Percentiles rank a stretch among this genome's conserved stretches.
Conservation (phyloP, 1,284 basidiomycete species). For the Meripilus lineatus region DNA sequence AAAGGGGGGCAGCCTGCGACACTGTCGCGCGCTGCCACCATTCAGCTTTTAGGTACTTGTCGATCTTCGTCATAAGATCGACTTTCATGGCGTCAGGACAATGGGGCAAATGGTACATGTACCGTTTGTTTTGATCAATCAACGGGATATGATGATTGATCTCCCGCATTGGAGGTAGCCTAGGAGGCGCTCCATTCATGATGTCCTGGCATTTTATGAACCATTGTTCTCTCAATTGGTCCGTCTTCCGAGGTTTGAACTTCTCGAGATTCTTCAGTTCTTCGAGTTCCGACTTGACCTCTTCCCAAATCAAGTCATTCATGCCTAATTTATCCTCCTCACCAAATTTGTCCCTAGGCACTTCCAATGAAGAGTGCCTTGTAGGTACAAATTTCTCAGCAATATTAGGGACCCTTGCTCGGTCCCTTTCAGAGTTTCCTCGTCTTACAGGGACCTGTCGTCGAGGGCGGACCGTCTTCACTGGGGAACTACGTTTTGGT, state of each 20-base stretch:
- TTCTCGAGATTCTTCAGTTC: background rate
- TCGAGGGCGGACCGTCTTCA: no score
- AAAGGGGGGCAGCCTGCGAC: constrained; percentile 17
- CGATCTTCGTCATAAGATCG: constrained; percentile 18
- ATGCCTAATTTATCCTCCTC: background rate
- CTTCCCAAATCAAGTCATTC: background rate
- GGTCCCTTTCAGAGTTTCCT: no score
- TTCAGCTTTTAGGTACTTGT: constrained; percentile 15
- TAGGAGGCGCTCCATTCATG: constrained; percentile 2
- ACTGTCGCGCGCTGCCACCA: constrained; percentile 20
- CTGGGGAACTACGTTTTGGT: no score
- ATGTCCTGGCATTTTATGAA: background rate
- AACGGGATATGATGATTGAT: no score
- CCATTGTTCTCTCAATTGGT: background rate
- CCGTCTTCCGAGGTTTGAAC: background rate
- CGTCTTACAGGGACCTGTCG: no score
- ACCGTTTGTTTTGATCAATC: constrained; percentile 19
- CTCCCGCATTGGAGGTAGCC: constrained; percentile 16
- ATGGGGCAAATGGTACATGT: constrained; percentile 17
- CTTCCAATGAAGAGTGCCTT: background rate
- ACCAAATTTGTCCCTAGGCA: background rate
- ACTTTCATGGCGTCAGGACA: constrained; percentile 20
- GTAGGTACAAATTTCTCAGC: background rate
- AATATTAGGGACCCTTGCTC: background rate
- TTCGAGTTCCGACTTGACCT: background rate